These are phyloP conservation scores for Theileria annulata DNA, from an alignment of 169 alveolate genomes.

Conservation along the genomic window DNA sequence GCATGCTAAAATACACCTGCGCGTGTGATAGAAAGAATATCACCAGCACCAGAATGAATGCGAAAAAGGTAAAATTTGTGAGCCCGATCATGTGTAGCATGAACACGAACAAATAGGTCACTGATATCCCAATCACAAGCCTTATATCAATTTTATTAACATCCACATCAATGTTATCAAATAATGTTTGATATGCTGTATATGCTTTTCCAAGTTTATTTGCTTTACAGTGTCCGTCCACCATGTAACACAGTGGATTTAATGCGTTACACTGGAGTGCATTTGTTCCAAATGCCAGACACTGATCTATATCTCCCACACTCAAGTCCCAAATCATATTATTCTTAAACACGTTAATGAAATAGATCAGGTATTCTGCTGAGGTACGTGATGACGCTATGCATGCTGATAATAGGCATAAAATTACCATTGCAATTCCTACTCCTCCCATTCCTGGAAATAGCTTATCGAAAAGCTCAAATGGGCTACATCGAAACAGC, in stretches of 20 bases:
- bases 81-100: slow-evolving; percentile 66
- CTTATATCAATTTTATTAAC: slow-evolving; percentile 1
- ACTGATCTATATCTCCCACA: slow-evolving; percentile 44
- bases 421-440: slow-evolving; percentile 69
- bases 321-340: slow-evolving; percentile 71
- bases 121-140: slow-evolving; percentile 43
- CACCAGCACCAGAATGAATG: slow-evolving; percentile 66
- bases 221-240: slow-evolving; percentile 39
- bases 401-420: slow-evolving; percentile 69
- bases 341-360: slow-evolving; percentile 60
- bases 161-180: slow-evolving; percentile 19
- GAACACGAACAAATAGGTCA: slow-evolving; percentile 47
- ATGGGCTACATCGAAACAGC: slow-evolving; percentile 66
- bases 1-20: slow-evolving; percentile 62
- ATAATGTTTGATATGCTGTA: slow-evolving; percentile 27
- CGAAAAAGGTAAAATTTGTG: slow-evolving; percentile 70
- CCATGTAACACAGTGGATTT: slow-evolving; percentile 68
- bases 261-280: slow-evolving; percentile 29
- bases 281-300: slow-evolving; percentile 28
- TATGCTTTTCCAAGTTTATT: slow-evolving; percentile 49
- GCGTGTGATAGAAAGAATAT: slow-evolving; percentile 65
- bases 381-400: slow-evolving; percentile 49
- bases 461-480: slow-evolving; percentile 66
- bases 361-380: slow-evolving; percentile 72
- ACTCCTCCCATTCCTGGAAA: slow-evolving; percentile 70